phyloP scores from a whole-genome alignment of 495 filamentous ascomycete species.

The Thozetella sp. region DNA sequence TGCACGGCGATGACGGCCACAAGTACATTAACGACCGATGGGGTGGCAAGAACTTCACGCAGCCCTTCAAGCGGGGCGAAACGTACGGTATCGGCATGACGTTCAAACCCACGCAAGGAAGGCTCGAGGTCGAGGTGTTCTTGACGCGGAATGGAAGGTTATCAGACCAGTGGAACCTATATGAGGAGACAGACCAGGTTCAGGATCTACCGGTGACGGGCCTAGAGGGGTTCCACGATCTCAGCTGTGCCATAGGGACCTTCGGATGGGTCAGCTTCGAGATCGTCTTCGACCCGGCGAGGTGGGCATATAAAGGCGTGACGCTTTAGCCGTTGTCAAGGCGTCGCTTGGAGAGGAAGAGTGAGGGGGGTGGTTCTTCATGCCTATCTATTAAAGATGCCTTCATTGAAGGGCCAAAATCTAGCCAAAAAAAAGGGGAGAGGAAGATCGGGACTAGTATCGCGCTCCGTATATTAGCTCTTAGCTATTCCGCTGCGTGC shows the following conservation, averaged over 20 bases:
- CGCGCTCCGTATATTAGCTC: no score
- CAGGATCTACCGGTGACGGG: slow-evolving; percentile 67
- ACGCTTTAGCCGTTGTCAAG: slow-evolving; percentile 1
- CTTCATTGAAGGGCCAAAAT: no score
- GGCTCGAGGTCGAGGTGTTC: slow-evolving; percentile 66
- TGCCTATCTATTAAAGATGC: neutral
- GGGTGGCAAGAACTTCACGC: slow-evolving; percentile 76
- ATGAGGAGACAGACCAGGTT: slow-evolving; percentile 78
- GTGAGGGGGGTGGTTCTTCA: neutral
- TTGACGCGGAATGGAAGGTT: slow-evolving; percentile 72
- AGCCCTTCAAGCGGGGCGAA: slow-evolving; percentile 46
- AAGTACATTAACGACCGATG: slow-evolving; percentile 84
- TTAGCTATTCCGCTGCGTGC: no score
- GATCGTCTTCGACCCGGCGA: slow-evolving; percentile 59
- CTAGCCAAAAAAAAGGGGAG: no score
- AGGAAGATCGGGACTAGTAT: no score
- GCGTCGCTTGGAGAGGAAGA: no score
- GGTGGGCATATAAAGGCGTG: slow-evolving; percentile 33
- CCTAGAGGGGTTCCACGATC: slow-evolving; percentile 77
- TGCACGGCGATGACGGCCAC: slow-evolving; percentile 90
- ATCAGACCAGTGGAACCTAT: slow-evolving; percentile 74
- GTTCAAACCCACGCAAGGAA: slow-evolving; percentile 44
- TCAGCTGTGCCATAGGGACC: slow-evolving; percentile 79
- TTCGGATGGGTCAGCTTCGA: slow-evolving; percentile 76
- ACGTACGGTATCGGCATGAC: slow-evolving; percentile 66